Evolutionary conservation across 768 basidiomycete species (phyloP), one percentile per base, ranked within the genome.

Genomic region (Podaxis pistillaris): DNA sequence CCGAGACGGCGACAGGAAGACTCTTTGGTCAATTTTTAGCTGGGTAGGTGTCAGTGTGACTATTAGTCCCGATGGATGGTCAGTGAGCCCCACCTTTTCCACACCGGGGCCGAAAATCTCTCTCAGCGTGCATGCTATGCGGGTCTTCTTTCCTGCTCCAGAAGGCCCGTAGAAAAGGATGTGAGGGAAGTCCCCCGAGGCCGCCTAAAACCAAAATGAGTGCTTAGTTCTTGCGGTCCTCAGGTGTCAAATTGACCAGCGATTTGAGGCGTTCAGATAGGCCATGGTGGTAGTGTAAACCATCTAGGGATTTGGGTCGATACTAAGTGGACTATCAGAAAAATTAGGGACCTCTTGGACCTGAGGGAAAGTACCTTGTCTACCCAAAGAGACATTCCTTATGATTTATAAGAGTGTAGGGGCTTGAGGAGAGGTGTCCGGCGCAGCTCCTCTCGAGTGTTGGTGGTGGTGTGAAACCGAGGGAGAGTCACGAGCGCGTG

Each of bases 11-110:
- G 96, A 94, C 33, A 96, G 76, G 75, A 99, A 98, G 1, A 97
- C 87, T 61, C 96, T 81, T 81, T 99, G 96, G 75, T 99, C 96
- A 57, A 99, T 98, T 81, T 97, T 95, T 44, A 99, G 81, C 96
- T 98, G 68, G 4, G 46, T 22, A 51, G 64, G 26, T 60, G 41
- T 66, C 50, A 56, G 36, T 11, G 8, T 33, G 33, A 33, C 33
- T 33, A 55, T 51, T 19, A 46, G 28, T 26, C 44, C 30, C 26
- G 33, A 60, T n/a, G 3, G 17, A 40, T 13, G 54, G 4, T 11
- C 17, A 52, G 41, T n/a, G 54, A 15, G 47, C 1, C 81, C 28
- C 64, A 91, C 96, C 82, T 96, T 98, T 74, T 98, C 96, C 1
- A 90, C 94, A 1, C 96, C 94, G 49, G 86, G 80, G 0, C 96